phyloP scores from a whole-genome alignment of 1,284 basidiomycete genomes.

The Xerocomus subilludens region DNA sequence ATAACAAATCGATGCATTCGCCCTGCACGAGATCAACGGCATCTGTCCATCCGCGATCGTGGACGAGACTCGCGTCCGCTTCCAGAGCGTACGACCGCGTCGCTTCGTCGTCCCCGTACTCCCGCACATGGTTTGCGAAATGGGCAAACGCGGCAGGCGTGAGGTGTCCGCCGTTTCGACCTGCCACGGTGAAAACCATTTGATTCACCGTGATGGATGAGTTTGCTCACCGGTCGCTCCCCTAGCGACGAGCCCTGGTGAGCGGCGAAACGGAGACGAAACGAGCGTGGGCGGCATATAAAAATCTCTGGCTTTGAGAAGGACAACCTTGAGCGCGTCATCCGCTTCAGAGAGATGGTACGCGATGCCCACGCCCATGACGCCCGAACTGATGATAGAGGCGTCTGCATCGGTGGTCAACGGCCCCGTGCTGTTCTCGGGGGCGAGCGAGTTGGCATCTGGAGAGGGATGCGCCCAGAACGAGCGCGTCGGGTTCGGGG shows the following conservation, averaged over 20 bases:
- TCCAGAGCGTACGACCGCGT: conserved; percentile 68
- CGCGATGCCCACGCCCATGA: conserved; percentile 77
- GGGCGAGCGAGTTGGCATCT: conserved; percentile 71
- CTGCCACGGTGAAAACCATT: conserved; percentile 52
- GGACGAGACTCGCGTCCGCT: conserved; percentile 66
- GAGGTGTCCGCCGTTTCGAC: conserved; percentile 83
- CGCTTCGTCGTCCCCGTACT: conserved; percentile 67
- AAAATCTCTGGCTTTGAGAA: conserved; percentile 82
- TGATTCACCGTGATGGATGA: not conserved
- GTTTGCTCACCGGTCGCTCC: conserved; percentile 75
- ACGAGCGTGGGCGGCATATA: conserved; percentile 63
- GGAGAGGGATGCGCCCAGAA: conserved; percentile 73
- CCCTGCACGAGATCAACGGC: conserved; percentile 73
- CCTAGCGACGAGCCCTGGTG: too few species aligned
- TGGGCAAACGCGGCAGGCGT: conserved; percentile 63
- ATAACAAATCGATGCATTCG: conserved; percentile 66
- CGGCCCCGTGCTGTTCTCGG: conserved; percentile 69
- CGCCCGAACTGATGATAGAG: conserved; percentile 81
- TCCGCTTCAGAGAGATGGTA: conserved; percentile 68
- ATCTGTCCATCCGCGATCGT: conserved; percentile 57
- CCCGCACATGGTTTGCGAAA: conserved; percentile 57
- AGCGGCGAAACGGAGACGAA: conserved; percentile 5
- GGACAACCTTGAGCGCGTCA: conserved; percentile 59
- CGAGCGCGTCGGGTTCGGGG: conserved; percentile 70
- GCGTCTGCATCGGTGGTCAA: conserved; percentile 71